Percentiles rank a stretch among this genome's conserved stretches.
Conservation (phyloP, 2,329 filamentous ascomycete species). For the Podosphaera aphanis region DNA sequence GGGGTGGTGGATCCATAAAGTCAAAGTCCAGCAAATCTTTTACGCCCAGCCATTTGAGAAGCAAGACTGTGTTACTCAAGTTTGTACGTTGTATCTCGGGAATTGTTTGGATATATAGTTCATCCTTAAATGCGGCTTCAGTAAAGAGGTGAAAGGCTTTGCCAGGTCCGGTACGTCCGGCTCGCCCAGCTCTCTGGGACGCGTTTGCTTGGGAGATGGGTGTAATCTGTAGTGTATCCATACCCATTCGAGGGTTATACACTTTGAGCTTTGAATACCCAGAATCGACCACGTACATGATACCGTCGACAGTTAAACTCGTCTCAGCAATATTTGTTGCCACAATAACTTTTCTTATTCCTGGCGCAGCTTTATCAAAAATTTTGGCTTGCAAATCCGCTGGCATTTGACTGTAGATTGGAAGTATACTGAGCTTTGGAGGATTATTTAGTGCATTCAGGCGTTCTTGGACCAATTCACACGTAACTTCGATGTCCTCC, state of each 20-base stretch:
- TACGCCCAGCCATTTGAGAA: conserved; percentile 84
- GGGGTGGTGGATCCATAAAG: conserved; percentile 96
- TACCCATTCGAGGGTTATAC: conserved; percentile 96
- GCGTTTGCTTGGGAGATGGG: conserved; percentile 94
- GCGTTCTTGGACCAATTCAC: conserved; percentile 72
- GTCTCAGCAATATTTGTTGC: conserved; percentile 98
- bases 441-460: conserved; percentile 79
- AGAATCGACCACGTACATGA: conserved; percentile 95
- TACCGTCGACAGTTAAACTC: conserved; percentile 90
- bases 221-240: conserved; percentile 95
- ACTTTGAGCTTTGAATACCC: conserved; percentile 96
- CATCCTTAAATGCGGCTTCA: conserved; percentile 82
- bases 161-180: conserved; percentile 80
- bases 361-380: conserved; percentile 73
- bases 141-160: conserved; percentile 90
- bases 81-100: conserved; percentile 96
- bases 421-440: conserved; percentile 78
- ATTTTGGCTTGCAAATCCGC: conserved; percentile 95
- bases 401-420: conserved; percentile 99
- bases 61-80: conserved; percentile 75
- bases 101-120: conserved; percentile 90
- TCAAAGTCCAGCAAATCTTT: conserved; percentile 90
- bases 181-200: conserved; percentile 77
- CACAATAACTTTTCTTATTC: conserved; percentile 90
- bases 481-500: conserved; percentile 94